These are phyloP conservation scores for Solanum boliviense DNA, from an alignment of 257 asterid genomes.

Conservation along the genomic window DNA sequence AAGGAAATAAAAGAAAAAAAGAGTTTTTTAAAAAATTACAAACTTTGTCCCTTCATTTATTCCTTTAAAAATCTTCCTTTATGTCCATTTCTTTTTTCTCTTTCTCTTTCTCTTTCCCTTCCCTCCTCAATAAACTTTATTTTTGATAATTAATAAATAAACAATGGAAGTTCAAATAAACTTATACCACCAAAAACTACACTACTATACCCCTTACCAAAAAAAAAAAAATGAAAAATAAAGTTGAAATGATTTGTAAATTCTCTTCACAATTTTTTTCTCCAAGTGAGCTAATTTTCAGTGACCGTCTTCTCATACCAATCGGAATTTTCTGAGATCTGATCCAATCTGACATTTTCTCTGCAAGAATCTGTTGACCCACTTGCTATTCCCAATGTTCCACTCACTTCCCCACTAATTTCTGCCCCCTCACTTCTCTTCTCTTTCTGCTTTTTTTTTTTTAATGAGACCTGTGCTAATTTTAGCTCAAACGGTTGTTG, in stretches of 20 bases:
- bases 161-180: not conserved
- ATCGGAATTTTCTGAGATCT: not conserved
- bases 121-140: not conserved
- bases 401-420: not conserved
- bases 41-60: conserved; percentile 3
- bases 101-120: not conserved
- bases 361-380: conserved; percentile 20
- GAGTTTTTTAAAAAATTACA: not conserved
- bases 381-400: conserved; percentile 9
- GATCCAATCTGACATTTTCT: conserved; percentile 21
- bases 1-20: conserved; percentile 3
- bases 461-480: not conserved
- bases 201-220: conserved; percentile 19
- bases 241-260: not conserved
- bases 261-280: not conserved
- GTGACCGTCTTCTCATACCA: conserved; percentile 4
- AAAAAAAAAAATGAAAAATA: not conserved
- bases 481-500: not conserved
- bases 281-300: not conserved
- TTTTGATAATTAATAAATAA: conserved; percentile 2
- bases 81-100: not conserved
- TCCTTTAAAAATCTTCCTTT: conserved; percentile 1
- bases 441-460: not conserved
- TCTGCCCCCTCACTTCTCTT: not conserved
- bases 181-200: conserved; percentile 7